phyloP scores from a whole-genome alignment of 192 early-diverging fungal genomes.

The Hyaloraphidium curvatum region DNA sequence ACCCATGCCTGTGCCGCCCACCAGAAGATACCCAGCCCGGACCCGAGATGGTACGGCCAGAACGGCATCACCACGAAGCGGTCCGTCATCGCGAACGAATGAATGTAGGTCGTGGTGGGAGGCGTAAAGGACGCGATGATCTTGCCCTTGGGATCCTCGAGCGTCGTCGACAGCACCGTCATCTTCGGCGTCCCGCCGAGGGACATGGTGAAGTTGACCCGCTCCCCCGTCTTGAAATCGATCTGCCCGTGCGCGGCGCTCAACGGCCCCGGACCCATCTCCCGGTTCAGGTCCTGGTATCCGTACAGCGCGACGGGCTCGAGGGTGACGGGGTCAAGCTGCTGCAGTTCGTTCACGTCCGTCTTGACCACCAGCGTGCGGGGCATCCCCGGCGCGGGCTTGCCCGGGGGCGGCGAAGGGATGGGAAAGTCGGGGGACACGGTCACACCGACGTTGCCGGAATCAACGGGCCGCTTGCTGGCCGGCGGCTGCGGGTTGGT shows the following conservation, averaged over 20 bases:
- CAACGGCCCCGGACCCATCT: conserved; percentile 39
- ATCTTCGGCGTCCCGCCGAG: too few relatives aligned
- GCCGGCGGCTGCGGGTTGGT: conserved; percentile 9
- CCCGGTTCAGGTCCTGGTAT: conserved; percentile 31
- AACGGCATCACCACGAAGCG: conserved; percentile 51
- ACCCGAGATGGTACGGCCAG: conserved; percentile 37
- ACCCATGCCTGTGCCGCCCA: too few relatives aligned
- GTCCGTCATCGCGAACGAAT: conserved; percentile 53
- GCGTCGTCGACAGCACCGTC: too few relatives aligned
- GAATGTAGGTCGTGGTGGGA: conserved; percentile 38
- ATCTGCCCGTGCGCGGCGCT: conserved; percentile 49
- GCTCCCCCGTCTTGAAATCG: conserved; percentile 47
- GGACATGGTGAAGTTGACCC: conserved; percentile 56
- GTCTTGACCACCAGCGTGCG: conserved; percentile 18
- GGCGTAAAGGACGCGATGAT: too few relatives aligned
- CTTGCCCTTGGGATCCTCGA: too few relatives aligned
- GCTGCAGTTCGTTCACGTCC: conserved; percentile 19
- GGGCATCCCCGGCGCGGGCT: not conserved
- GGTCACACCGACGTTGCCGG: conserved; percentile 4
- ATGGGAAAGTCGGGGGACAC: conserved; percentile 6
- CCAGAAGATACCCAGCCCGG: conserved; percentile 46
- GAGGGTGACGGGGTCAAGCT: conserved; percentile 21
- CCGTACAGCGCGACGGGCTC: conserved; percentile 13
- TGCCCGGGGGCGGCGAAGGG: not conserved
- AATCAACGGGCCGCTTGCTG: conserved; percentile 4